phyloP scores from a whole-genome alignment of 768 basidiomycete genomes.

The Leccinum obscurum region DNA sequence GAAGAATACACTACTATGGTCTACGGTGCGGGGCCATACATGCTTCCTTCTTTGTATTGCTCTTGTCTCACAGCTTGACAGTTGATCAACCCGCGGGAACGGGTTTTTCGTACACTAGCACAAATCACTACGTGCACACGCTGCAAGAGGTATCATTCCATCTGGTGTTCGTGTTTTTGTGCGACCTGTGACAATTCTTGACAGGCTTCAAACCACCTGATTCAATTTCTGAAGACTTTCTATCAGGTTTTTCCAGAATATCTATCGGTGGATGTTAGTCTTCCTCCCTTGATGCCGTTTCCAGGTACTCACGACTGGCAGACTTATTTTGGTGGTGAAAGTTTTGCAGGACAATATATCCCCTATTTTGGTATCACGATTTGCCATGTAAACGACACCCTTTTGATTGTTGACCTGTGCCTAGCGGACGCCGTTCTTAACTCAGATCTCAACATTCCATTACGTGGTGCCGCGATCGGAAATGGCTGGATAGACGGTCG shows the following conservation, averaged over 20 bases:
- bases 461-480: constrained; percentile 87
- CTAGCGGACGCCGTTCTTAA: constrained; percentile 76
- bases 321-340: constrained; percentile 97
- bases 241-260: constrained; percentile 93
- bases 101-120: constrained; percentile 87
- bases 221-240: constrained; percentile 86
- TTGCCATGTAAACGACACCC: not conserved
- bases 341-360: constrained; percentile 96
- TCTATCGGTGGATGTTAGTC: constrained; percentile 72
- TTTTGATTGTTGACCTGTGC: constrained; percentile 9
- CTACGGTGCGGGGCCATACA: constrained; percentile 60
- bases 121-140: constrained; percentile 81
- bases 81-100: constrained; percentile 99
- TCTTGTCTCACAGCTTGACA: constrained; percentile 34
- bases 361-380: constrained; percentile 78
- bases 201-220: constrained; percentile 74
- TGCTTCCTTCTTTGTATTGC: not conserved
- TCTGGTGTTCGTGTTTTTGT: not conserved
- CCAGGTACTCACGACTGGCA: constrained; percentile 34
- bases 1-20: constrained; percentile 96
- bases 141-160: constrained; percentile 56
- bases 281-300: not conserved
- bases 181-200: constrained; percentile 3
- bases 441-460: constrained; percentile 56
- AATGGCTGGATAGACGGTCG: constrained; percentile 97